These are phyloP conservation scores for Mycena latifolia DNA, from an alignment of 768 basidiomycete genomes.

Conservation along the genomic window DNA sequence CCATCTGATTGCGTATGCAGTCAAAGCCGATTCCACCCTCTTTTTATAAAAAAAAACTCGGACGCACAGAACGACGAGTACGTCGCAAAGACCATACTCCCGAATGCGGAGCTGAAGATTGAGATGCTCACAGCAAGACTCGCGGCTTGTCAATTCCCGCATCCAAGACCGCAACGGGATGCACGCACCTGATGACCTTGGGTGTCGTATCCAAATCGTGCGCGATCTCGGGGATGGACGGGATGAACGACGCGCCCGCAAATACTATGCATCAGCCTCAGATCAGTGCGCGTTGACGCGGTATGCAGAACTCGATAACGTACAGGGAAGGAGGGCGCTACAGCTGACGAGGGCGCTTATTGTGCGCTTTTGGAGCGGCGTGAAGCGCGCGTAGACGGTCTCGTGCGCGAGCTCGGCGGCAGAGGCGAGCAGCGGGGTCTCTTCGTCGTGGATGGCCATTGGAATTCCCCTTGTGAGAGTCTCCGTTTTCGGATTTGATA, in stretches of 20 bases:
- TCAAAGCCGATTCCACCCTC: background rate
- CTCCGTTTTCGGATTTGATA: too few relatives aligned
- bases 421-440: constrained; percentile 47
- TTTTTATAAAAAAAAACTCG: background rate
- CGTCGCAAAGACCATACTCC: constrained; percentile 65
- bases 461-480: too few relatives aligned
- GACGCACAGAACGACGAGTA: constrained; percentile 63
- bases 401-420: constrained; percentile 40
- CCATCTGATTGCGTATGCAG: constrained; percentile 63
- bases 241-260: constrained; percentile 76
- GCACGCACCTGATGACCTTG: constrained; percentile 66
- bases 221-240: constrained; percentile 81
- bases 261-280: constrained; percentile 60
- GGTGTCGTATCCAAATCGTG: constrained; percentile 70
- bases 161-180: background rate
- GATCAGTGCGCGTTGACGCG: background rate
- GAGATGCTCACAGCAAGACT: constrained; percentile 67
- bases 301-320: constrained; percentile 10
- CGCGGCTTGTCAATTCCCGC: too few relatives aligned
- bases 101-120: constrained; percentile 56
- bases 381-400: constrained; percentile 71
- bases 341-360: constrained; percentile 72
- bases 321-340: constrained; percentile 75
- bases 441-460: constrained; percentile 38
- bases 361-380: constrained; percentile 57